Evolutionary conservation across 2,329 filamentous ascomycete species (phyloP).

Genomic region (Penicillium glabrum): DNA sequence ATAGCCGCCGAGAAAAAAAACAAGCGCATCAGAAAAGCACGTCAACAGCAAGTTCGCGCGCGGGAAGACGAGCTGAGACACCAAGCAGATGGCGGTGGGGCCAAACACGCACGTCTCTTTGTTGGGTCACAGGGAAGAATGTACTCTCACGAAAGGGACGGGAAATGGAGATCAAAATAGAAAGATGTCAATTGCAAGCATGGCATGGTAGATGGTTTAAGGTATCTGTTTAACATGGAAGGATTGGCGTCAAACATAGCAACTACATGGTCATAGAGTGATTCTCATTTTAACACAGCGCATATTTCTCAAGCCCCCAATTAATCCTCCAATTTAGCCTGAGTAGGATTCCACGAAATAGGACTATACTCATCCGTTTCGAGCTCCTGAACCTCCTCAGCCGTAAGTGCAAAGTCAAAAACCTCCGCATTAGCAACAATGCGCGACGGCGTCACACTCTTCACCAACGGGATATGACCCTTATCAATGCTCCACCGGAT

Average conservation of each 20-base stretch:
- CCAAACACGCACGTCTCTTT: background rate
- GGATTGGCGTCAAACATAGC: background rate
- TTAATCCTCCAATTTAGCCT: conserved; percentile 10
- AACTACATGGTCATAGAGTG: background rate
- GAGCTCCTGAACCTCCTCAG: conserved; percentile 53
- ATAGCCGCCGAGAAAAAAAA: background rate
- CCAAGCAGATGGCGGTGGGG: background rate
- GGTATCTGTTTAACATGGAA: background rate
- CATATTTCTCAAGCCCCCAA: background rate
- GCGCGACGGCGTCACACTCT: conserved; percentile 54
- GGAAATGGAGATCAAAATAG: background rate
- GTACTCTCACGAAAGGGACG: background rate
- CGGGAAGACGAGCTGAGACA: conserved; percentile 1
- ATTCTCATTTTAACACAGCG: too few relatives aligned
- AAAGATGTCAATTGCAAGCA: background rate
- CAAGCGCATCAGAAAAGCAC: background rate
- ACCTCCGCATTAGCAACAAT: conserved; percentile 57
- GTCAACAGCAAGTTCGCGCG: background rate
- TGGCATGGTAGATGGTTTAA: background rate
- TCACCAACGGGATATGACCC: conserved; percentile 56
- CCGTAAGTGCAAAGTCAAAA: conserved; percentile 55
- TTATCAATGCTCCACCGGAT: conserved; percentile 74
- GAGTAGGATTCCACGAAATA: conserved; percentile 53
- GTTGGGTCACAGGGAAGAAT: background rate
- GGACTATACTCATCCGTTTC: conserved; percentile 53